These are phyloP conservation scores for Sporopachydermia quercuum DNA, from an alignment of 805 yeast species.

Conservation along the genomic window DNA sequence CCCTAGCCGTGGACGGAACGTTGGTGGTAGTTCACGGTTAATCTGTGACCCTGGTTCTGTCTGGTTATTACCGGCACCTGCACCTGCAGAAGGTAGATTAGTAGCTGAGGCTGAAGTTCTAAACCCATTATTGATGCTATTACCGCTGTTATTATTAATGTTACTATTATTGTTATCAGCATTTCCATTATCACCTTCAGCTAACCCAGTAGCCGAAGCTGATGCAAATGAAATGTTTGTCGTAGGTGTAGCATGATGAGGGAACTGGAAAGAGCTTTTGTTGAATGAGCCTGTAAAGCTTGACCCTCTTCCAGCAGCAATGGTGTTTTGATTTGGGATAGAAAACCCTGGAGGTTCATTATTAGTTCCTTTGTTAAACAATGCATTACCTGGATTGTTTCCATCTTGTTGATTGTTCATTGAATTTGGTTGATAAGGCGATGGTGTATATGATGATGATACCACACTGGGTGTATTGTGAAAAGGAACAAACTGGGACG, in stretches of 20 bases:
- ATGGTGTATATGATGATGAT: conserved; percentile 28
- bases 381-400: not conserved
- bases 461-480: conserved; percentile 36
- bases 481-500: conserved; percentile 19
- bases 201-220: not conserved
- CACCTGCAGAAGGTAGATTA: conserved; percentile 3
- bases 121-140: conserved; percentile 3
- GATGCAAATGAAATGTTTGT: conserved; percentile 3
- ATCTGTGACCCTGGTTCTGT: too few relatives aligned
- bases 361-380: too few relatives aligned
- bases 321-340: not conserved
- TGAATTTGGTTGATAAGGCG: conserved; percentile 8
- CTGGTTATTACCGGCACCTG: conserved; percentile 3
- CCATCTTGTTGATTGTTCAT: not conserved
- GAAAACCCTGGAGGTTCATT: too few relatives aligned
- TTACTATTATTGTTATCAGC: not conserved
- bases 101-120: conserved; percentile 2
- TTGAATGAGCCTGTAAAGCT: not conserved
- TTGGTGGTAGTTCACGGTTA: not conserved
- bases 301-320: not conserved
- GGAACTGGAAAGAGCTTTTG: not conserved
- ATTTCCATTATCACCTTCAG: not conserved
- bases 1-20: too few relatives aligned
- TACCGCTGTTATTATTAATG: not conserved
- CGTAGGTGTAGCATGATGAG: conserved; percentile 3